Evolutionary conservation across 2,329 filamentous ascomycete species (phyloP), one percentile per base, ranked within the genome.

Genomic region (Coleophoma eucalyptorum): DNA sequence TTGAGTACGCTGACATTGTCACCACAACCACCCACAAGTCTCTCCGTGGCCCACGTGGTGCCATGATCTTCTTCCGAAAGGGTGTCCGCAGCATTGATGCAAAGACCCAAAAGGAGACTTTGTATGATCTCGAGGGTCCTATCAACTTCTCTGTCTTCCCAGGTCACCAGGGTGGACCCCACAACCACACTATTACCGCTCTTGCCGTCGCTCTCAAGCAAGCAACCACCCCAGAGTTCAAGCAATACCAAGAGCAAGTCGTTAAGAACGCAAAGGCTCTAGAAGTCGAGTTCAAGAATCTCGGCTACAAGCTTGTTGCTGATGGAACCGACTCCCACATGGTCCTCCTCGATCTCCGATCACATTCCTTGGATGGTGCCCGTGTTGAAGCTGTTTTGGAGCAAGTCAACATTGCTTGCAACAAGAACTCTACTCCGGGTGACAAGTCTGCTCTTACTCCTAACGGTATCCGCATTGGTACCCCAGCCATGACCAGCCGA

Each of bases 1-100:
- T 99, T 77, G 79, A 84, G 57, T 78, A 96, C 71, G 93, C 94
- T 60, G 94, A 99, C 69, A 87, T 99, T 51, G 94, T 99, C 63
- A 99, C 94, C 57, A 99, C 94, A 57, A 99, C 94, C 56, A 99
- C 94, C 43, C 94, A 99, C 85, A 99, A 99, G 83, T 97, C 92
- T 50, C 88, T 99, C 62, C 91, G 94, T 73, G 94, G 94, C 53
- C 94, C 94, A 53, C 90, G 94, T 70, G 94, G 94, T 67, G 94
- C 94, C 69, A 99, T 99, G 94, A 99, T 99, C 77, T 99, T 99
- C 84, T 99, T 92, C 86, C 90, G 94, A 74, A 97, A 96, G 79
- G 94, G 94, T 57, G 86, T 97, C 55, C 89, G 93, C 66, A 90
- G 87, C 65, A 87, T 87, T 49, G 90, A 97, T 68, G 77, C 88